phyloP scores from a whole-genome alignment of 495 filamentous ascomycete genomes.

The Massariosphaeria phaeospora region DNA sequence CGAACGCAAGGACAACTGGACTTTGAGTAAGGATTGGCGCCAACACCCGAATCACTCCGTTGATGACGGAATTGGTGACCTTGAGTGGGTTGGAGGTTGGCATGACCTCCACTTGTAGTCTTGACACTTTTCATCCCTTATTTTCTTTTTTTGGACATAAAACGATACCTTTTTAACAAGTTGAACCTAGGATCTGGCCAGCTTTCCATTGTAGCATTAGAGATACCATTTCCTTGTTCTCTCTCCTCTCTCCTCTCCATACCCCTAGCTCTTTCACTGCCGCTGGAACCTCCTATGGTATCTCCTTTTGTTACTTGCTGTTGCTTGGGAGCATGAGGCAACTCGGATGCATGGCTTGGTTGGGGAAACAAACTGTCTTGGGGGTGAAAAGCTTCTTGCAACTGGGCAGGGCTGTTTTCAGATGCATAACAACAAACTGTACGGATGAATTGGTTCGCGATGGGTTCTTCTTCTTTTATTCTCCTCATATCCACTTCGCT shows the following conservation, averaged over 20 bases:
- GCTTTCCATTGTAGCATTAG: constrained; percentile 37
- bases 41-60: constrained; percentile 34
- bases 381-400: neutral
- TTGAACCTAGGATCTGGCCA: constrained; percentile 3
- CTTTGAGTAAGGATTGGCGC: constrained; percentile 62
- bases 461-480: constrained; percentile 2
- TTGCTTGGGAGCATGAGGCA: constrained; percentile 20
- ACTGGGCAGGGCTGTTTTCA: no score
- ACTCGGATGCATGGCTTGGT: constrained; percentile 17
- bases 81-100: constrained; percentile 90
- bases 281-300: neutral
- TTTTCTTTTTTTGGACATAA: constrained; percentile 21
- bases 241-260: constrained; percentile 5
- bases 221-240: constrained; percentile 32
- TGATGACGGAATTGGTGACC: constrained; percentile 59
- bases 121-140: constrained; percentile 33
- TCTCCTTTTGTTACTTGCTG: constrained; percentile 6
- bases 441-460: neutral
- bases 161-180: neutral
- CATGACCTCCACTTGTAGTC: constrained; percentile 54
- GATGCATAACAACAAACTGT: constrained; percentile 16
- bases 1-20: constrained; percentile 35
- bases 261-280: neutral
- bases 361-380: neutral
- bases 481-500: neutral